Evolutionary conservation across 441 rosid genomes (phyloP).

Genomic region (Arabidopsis hybrid): DNA sequence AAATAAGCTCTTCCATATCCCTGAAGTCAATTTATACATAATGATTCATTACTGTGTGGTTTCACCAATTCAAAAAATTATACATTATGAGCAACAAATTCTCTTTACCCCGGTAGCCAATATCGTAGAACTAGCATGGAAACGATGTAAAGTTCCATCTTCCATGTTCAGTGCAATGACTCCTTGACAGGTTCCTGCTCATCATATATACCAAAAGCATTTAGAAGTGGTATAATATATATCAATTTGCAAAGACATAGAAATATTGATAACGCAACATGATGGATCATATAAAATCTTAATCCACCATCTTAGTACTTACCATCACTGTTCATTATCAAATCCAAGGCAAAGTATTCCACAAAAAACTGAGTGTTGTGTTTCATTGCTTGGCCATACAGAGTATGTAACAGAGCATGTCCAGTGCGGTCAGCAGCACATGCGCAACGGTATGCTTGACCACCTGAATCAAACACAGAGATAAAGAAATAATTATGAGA

Average conservation of each 20-base stretch:
- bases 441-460: slow-evolving; percentile 97
- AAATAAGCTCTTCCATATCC: slow-evolving; percentile 94
- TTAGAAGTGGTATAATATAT: not conserved
- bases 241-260: not conserved
- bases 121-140: slow-evolving; percentile 77
- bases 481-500: slow-evolving; percentile 15
- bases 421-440: slow-evolving; percentile 99
- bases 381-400: slow-evolving; percentile 97
- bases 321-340: slow-evolving; percentile 82
- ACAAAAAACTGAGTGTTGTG: slow-evolving; percentile 94
- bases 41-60: not conserved
- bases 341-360: slow-evolving; percentile 95
- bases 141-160: slow-evolving; percentile 91
- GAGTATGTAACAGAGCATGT: slow-evolving; percentile 91
- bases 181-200: slow-evolving; percentile 88
- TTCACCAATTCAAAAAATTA: slow-evolving; percentile 5
- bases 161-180: slow-evolving; percentile 93
- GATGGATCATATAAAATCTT: not conserved
- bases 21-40: slow-evolving; percentile 48
- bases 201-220: slow-evolving; percentile 39
- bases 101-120: slow-evolving; percentile 82
- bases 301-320: slow-evolving; percentile 29
- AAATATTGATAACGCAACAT: not conserved
- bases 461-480: slow-evolving; percentile 59
- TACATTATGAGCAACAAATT: slow-evolving; percentile 5